Evolutionary conservation across 2,329 filamentous ascomycete species (phyloP), one percentile per base, ranked within the genome.

Genomic region (Penicillium expansum): DNA sequence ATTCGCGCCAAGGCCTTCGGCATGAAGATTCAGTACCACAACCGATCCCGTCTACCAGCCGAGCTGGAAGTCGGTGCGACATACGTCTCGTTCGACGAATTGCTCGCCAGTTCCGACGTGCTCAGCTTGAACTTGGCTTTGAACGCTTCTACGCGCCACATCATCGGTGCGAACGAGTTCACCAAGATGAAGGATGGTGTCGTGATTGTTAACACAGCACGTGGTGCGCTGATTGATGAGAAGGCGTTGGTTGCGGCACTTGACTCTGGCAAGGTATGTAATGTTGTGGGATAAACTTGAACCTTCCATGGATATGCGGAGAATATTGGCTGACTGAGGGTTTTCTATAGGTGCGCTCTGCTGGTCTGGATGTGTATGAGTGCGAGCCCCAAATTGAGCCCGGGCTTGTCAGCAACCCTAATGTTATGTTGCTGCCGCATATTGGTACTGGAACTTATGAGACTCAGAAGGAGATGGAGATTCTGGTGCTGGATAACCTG

Each of bases 391-490:
- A 69, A 22, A 68, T 79, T 35, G 73, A 86, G 59, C 74, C 76
- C 0, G 83, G 80, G 0, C 67, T 80, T 39, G 61, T 79, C 24
- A 71, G 72, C 45, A 78, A 77, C 62, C 70, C 74, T 5, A 70
- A 69, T 39, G 74, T 76, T n/a, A 82, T 86, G 62, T 63, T 86
- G 61, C 67, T 86, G 60, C 84, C 84, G 38, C 84, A 86, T 63
- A 80, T 86, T 61, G 84, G 83, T 20, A 86, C 83, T 1, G 79
- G 74, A 58, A 86, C 83, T 11, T 81, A 78, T 65, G 83, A 86
- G 70, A 85, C 83, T 22, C 83, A 85, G 72, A 80, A 79, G 61
- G 82, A 84, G 53, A 86, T 86, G 83, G 83, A 86, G 68, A 65
- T 84, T 51, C 67, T 85, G 61, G 83, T 85, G 18, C 59, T 86